Conservation (phyloP, 1,139 yeast species). For the Pichia sp. region DNA sequence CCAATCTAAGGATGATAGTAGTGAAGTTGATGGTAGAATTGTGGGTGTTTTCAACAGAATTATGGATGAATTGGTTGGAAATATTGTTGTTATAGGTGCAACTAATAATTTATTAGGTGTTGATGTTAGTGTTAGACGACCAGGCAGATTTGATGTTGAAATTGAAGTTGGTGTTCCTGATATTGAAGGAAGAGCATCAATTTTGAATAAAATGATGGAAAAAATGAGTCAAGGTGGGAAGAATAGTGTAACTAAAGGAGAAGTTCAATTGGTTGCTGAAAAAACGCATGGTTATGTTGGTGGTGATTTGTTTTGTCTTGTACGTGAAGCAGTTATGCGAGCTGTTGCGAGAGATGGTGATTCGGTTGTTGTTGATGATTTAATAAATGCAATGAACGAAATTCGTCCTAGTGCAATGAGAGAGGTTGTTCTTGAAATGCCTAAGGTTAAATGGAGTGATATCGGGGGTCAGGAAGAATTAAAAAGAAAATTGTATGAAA, state of each 20-base stretch:
- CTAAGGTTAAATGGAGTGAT: slow-evolving; percentile 88
- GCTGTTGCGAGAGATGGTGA: slow-evolving; percentile 40
- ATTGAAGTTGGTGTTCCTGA: slow-evolving; percentile 77
- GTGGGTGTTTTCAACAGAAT: slow-evolving; percentile 82
- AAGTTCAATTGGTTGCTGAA: slow-evolving; percentile 53
- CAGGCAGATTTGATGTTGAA: slow-evolving; percentile 89
- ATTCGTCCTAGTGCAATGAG: slow-evolving; percentile 96
- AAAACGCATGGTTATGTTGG: slow-evolving; percentile 75
- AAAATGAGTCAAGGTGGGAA: background rate
- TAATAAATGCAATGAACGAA: slow-evolving; percentile 63
- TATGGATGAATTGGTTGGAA: slow-evolving; percentile 69
- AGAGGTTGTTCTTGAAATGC: slow-evolving; percentile 88
- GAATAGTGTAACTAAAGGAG: slow-evolving; percentile 37
- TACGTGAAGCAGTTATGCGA: slow-evolving; percentile 83
- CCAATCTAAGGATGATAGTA: slow-evolving; percentile 64
- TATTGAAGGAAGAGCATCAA: slow-evolving; percentile 44
- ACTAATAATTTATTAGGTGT: slow-evolving; percentile 75
- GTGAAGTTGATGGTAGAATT: slow-evolving; percentile 79
- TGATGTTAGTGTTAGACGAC: slow-evolving; percentile 84
- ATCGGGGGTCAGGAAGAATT: slow-evolving; percentile 91
- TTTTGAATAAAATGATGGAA: background rate
- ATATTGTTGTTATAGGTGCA: slow-evolving; percentile 41
- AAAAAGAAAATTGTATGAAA: slow-evolving; percentile 74
- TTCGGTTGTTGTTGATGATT: slow-evolving; percentile 36
- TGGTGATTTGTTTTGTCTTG: slow-evolving; percentile 82